Percentiles rank a stretch among this genome's conserved stretches.
These are phyloP conservation scores for Fomitopsis pulvina DNA, from an alignment of 768 basidiomycete genomes.

Conservation along the genomic window DNA sequence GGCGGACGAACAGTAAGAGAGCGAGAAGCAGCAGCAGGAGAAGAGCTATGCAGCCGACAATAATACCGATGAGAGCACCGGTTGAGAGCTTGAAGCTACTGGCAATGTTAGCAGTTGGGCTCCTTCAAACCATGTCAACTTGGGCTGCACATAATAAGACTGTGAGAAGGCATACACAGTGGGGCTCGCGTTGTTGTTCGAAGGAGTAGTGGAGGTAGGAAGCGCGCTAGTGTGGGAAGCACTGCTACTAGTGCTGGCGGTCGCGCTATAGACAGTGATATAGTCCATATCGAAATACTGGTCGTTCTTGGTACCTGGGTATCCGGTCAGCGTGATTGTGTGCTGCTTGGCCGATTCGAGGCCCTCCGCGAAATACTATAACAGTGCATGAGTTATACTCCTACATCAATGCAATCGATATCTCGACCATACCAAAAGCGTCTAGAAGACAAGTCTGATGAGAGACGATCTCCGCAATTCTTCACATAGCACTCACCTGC, in stretches of 20 bases:
- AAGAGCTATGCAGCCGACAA: constrained; percentile 5
- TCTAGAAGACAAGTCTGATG: background rate
- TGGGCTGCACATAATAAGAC: background rate
- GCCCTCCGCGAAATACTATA: constrained; percentile 3
- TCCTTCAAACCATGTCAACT: background rate
- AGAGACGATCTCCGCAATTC: background rate
- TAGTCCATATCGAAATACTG: constrained; percentile 2
- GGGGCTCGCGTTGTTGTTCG: background rate
- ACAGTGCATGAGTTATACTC: background rate
- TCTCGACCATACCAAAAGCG: constrained; percentile 1
- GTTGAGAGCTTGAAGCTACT: constrained; percentile 5
- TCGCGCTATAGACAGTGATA: background rate
- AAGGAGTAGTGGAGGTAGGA: background rate
- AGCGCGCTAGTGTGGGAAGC: background rate
- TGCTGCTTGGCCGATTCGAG: constrained; percentile 1
- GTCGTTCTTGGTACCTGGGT: background rate
- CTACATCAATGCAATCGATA: background rate
- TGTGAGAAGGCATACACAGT: background rate
- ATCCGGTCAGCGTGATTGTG: background rate
- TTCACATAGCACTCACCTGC: constrained; percentile 18
- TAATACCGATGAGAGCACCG: constrained; percentile 10
- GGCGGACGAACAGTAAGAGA: constrained; percentile 7
- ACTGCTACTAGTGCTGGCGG: background rate
- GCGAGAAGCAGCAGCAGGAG: constrained; percentile 6
- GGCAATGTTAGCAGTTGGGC: background rate